A percentile compares a stretch with the other conserved stretches of the same genome.
These are phyloP conservation scores for Arctium lappa DNA, from an alignment of 129 eudicot species.

Conservation along the genomic window DNA sequence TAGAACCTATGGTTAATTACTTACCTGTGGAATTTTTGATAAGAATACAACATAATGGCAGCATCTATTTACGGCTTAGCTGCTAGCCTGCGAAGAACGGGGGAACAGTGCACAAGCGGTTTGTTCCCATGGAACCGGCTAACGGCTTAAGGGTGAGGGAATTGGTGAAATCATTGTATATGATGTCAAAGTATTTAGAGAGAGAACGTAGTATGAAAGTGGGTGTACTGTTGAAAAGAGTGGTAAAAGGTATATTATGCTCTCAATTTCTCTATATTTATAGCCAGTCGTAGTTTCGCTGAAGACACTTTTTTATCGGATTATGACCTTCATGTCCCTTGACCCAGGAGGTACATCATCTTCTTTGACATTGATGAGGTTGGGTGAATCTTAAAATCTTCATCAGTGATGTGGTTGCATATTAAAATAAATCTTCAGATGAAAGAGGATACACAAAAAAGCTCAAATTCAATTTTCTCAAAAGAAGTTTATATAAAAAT, in stretches of 20 bases:
- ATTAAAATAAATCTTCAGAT: not conserved
- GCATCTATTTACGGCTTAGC: not conserved
- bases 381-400: not conserved
- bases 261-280: not conserved
- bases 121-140: not conserved
- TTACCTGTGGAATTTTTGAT: not conserved
- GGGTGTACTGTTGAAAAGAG: not conserved
- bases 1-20: not conserved
- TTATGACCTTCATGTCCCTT: not conserved
- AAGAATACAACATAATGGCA: not conserved
- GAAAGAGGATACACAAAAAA: not conserved
- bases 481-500: not conserved
- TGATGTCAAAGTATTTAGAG: not conserved
- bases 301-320: not conserved
- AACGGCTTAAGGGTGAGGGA: not conserved
- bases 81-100: not conserved
- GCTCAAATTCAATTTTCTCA: not conserved
- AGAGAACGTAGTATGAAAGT: not conserved
- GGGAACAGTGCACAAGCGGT: not conserved
- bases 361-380: not conserved
- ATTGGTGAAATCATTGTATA: not conserved
- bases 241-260: not conserved
- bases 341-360: not conserved
- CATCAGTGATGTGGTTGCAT: not conserved
- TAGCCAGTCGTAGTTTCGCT: not conserved